phyloP scores from a whole-genome alignment of 768 basidiomycete species.

The Termitomyces sp. region DNA sequence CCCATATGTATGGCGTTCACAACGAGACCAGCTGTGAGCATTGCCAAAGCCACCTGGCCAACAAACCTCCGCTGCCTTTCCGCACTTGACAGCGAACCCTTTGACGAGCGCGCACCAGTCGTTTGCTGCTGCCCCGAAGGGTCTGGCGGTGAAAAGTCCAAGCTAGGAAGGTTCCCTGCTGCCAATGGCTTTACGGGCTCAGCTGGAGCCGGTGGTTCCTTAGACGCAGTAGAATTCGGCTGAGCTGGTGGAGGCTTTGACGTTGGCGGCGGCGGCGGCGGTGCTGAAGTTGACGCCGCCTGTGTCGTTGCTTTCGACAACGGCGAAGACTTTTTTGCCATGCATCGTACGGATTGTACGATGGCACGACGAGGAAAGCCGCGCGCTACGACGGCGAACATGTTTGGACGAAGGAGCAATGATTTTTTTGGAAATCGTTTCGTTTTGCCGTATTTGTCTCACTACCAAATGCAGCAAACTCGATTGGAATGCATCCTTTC shows the following conservation, averaged over 20 bases:
- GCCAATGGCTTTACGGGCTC: constrained; percentile 22
- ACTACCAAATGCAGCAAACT: constrained; percentile 3
- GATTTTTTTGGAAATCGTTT: constrained; percentile 7
- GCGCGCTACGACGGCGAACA: constrained; percentile 19
- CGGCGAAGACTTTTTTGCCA: constrained; percentile 12
- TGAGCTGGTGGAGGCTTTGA: constrained; percentile 11
- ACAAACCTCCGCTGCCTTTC: constrained; percentile 66
- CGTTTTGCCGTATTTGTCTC: constrained; percentile 13
- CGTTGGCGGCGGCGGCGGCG: constrained; percentile 9
- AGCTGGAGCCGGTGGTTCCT: constrained; percentile 11
- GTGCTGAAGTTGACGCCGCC: background rate
- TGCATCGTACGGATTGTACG: constrained; percentile 16
- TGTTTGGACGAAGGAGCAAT: background rate
- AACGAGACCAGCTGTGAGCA: constrained; percentile 56
- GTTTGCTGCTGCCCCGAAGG: constrained; percentile 42
- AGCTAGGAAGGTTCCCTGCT: constrained; percentile 40
- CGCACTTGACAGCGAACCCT: constrained; percentile 73
- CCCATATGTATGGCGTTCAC: constrained; percentile 67
- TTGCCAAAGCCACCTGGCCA: constrained; percentile 51
- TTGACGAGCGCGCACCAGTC: constrained; percentile 78
- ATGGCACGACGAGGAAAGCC: constrained; percentile 13
- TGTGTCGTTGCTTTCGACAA: background rate
- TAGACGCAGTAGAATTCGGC: constrained; percentile 15
- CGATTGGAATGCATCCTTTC: no score
- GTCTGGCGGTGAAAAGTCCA: constrained; percentile 66